These are phyloP conservation scores for Kluyveromyces aestuarii DNA, from an alignment of 805 yeast species.

Conservation along the genomic window DNA sequence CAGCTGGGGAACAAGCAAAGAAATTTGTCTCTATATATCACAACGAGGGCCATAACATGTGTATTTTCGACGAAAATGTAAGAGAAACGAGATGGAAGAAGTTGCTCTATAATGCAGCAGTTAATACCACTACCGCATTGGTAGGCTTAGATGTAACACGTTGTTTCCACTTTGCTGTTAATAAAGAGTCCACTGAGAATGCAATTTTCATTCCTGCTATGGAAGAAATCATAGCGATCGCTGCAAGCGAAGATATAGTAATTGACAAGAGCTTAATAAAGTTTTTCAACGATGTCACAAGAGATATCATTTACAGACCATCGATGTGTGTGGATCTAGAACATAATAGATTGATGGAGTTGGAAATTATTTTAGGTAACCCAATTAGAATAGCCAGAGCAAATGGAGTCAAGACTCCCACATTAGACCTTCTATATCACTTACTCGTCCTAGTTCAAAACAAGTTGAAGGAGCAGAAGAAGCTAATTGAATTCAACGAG, in stretches of 20 bases:
- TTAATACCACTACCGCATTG: constrained; percentile 52
- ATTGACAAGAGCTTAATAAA: constrained; percentile 41
- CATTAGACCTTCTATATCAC: constrained; percentile 46
- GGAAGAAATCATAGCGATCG: constrained; percentile 53
- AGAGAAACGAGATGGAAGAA: constrained; percentile 51
- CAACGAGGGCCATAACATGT: constrained; percentile 33
- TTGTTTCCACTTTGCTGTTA: constrained; percentile 34
- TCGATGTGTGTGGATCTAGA: constrained; percentile 62
- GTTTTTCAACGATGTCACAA: constrained; percentile 43
- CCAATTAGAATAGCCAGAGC: constrained; percentile 41
- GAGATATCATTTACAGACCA: constrained; percentile 46
- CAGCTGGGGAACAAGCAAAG: constrained; percentile 29
- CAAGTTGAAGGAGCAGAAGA: constrained; percentile 47
- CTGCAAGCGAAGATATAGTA: constrained; percentile 48
- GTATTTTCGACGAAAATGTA: constrained; percentile 35
- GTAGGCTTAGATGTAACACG: constrained; percentile 50
- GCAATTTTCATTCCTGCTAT: constrained; percentile 43
- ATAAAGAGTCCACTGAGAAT: constrained; percentile 26
- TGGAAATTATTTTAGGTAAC: constrained; percentile 66
- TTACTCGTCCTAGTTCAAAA: constrained; percentile 55
- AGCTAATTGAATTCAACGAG: constrained; percentile 27
- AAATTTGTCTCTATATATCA: constrained; percentile 34
- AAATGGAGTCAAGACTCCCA: constrained; percentile 46
- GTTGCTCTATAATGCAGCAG: constrained; percentile 55
- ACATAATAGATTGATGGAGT: constrained; percentile 56